Evolutionary conservation across 805 yeast species (phyloP).

Genomic region (Saccharomycopsis sp.): DNA sequence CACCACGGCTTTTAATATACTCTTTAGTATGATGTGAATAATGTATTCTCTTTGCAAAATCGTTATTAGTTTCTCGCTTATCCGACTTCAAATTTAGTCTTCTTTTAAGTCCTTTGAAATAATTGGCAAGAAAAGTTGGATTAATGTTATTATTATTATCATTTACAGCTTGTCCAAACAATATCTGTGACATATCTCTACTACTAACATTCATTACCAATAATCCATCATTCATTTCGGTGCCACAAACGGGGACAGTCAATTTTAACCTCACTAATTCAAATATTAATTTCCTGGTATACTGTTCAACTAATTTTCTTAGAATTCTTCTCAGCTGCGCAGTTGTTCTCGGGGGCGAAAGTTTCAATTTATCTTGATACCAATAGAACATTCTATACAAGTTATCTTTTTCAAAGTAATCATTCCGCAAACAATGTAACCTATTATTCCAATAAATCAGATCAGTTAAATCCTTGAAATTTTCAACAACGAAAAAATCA

Average conservation of each 20-base stretch:
- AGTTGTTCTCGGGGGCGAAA: not conserved
- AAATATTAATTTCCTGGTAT: not conserved
- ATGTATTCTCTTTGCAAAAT: not conserved
- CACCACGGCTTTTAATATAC: not conserved
- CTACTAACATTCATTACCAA: too few species aligned
- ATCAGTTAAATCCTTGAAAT: conserved; percentile 2
- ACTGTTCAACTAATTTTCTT: not conserved
- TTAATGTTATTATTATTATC: too few species aligned
- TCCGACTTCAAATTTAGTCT: not conserved
- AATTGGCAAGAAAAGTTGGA: not conserved
- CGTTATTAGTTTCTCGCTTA: not conserved
- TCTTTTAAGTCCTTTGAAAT: not conserved
- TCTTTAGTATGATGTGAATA: not conserved
- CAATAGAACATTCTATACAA: not conserved
- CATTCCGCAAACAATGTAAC: not conserved
- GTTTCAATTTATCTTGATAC: not conserved
- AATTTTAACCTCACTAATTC: too few species aligned
- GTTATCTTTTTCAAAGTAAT: not conserved
- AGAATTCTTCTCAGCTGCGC: not conserved
- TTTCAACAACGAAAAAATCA: not conserved
- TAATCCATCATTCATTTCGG: too few species aligned
- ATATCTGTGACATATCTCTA: too few species aligned
- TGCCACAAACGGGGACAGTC: too few species aligned
- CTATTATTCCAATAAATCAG: conserved; percentile 7
- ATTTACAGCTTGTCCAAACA: too few species aligned